Conservation (phyloP, 164 flowering plant species). For the Vitis rotundifolia region DNA sequence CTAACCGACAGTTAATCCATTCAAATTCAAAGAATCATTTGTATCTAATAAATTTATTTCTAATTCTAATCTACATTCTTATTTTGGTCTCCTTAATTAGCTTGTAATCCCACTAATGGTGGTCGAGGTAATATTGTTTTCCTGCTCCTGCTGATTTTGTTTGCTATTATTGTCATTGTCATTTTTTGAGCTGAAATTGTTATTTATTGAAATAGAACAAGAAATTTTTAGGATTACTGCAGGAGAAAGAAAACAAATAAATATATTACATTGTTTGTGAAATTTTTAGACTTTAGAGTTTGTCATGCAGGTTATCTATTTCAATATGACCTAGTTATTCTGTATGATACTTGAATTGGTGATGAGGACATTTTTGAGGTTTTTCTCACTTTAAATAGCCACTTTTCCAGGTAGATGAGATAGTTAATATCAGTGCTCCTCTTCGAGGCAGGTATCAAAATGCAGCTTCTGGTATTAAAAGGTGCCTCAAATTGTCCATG, state of each 20-base stretch:
- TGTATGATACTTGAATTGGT: too few species aligned
- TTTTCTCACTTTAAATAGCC: not conserved
- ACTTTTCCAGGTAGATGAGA: slow-evolving; percentile 78
- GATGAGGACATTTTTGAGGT: not conserved
- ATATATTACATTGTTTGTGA: too few species aligned
- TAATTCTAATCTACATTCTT: not conserved
- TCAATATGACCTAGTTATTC: not conserved
- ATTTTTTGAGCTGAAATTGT: too few species aligned
- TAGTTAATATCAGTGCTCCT: slow-evolving; percentile 73
- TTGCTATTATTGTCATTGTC: too few species aligned
- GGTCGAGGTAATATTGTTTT: too few species aligned
- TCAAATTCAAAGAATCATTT: not conserved
- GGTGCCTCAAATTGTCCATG: slow-evolving; percentile 92
- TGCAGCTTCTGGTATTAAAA: slow-evolving; percentile 62
- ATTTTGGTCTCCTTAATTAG: not conserved
- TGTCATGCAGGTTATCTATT: not conserved
- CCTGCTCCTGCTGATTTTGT: too few species aligned
- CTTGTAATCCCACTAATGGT: too few species aligned
- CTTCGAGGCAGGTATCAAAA: slow-evolving; percentile 74
- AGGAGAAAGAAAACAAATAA: too few species aligned
- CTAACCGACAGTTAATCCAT: not conserved
- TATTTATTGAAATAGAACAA: too few species aligned
- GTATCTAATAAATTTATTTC: not conserved
- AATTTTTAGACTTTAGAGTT: not conserved
- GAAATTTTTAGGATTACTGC: too few species aligned